Conservation (phyloP, 2,329 filamentous ascomycete genomes). For the Aspergillus viridinutans region DNA sequence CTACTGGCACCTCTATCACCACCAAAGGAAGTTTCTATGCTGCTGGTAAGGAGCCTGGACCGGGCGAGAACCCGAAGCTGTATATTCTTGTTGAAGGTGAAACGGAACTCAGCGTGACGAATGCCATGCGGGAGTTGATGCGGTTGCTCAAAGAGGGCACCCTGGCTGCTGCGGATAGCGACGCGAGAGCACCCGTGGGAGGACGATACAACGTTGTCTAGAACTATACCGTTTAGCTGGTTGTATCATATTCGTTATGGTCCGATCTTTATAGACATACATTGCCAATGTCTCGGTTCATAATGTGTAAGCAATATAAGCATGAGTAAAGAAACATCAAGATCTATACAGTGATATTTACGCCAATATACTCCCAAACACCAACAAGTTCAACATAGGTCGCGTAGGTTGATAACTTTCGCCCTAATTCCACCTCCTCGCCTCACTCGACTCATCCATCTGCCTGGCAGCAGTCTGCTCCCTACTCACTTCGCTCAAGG, state of each 20-base stretch:
- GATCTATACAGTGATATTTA: background rate
- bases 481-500: slow-evolving; percentile 63
- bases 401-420: background rate
- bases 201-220: slow-evolving; percentile 83
- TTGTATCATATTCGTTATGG: slow-evolving; percentile 12
- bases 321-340: background rate
- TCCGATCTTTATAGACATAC: slow-evolving; percentile 8
- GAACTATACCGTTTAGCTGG: slow-evolving; percentile 2
- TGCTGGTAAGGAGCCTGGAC: slow-evolving; percentile 70
- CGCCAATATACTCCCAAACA: background rate
- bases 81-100: slow-evolving; percentile 98
- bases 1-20: slow-evolving; percentile 92
- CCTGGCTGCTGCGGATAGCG: slow-evolving; percentile 81
- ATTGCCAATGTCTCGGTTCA: background rate
- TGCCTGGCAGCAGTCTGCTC: slow-evolving; percentile 64
- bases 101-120: slow-evolving; percentile 85
- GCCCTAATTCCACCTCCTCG: slow-evolving; percentile 54
- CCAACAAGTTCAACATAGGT: background rate
- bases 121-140: slow-evolving; percentile 86
- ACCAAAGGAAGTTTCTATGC: slow-evolving; percentile 93
- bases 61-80: slow-evolving; percentile 79
- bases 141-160: slow-evolving; percentile 85
- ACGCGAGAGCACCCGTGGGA: slow-evolving; percentile 70
- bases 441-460: slow-evolving; percentile 59
- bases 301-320: background rate